Conservation (phyloP, 2,329 filamentous ascomycete genomes). For the Aureobasidium sp. region DNA sequence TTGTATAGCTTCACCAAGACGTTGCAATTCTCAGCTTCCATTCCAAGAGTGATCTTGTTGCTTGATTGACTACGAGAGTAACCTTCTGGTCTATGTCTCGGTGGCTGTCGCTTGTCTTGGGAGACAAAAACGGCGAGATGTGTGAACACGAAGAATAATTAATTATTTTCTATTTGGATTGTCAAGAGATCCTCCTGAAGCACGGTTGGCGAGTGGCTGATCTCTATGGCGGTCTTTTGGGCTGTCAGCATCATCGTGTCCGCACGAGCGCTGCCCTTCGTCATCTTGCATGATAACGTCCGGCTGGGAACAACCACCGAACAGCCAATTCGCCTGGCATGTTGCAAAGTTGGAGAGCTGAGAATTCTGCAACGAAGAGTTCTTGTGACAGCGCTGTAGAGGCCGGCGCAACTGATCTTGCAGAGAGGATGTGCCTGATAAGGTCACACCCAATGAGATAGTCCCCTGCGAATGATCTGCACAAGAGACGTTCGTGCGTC, state of each 20-base stretch:
- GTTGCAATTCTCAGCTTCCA: neutral
- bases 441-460: neutral
- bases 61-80: neutral
- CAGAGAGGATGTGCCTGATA: neutral
- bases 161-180: neutral
- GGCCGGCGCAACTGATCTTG: neutral
- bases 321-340: neutral
- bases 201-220: neutral
- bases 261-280: neutral
- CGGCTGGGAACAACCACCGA: neutral
- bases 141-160: neutral
- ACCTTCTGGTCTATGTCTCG: neutral
- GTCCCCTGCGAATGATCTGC: neutral
- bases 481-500: neutral
- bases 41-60: neutral
- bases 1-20: too few relatives aligned
- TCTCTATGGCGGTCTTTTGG: neutral
- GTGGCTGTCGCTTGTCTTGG: neutral
- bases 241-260: constrained; percentile 9
- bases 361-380: neutral
- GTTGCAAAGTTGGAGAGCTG: neutral
- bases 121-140: neutral
- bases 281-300: constrained; percentile 7
- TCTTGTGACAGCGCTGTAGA: neutral
- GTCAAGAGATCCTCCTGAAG: neutral